Evolutionary conservation across 495 filamentous ascomycete genomes (phyloP).

Genomic region (Thermothielavioides terrestris): DNA sequence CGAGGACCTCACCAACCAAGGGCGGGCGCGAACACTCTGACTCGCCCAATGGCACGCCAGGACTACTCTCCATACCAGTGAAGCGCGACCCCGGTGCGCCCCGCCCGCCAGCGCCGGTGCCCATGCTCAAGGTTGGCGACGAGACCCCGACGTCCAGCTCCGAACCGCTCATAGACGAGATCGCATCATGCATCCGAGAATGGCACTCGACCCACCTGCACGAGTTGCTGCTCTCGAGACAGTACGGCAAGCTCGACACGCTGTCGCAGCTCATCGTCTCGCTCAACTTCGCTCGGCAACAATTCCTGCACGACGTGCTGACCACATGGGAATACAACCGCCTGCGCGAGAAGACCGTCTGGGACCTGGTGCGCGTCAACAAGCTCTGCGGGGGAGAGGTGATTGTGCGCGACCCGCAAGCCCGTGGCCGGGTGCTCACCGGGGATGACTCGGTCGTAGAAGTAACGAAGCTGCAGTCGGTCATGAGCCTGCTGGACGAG

Average conservation of each 20-base stretch:
- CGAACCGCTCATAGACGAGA: conserved; percentile 94
- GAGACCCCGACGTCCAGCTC: conserved; percentile 81
- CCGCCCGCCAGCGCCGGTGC: conserved; percentile 84
- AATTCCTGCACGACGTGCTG: conserved; percentile 87
- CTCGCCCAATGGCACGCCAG: conserved; percentile 25
- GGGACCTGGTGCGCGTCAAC: conserved; percentile 89
- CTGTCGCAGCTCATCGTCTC: conserved; percentile 69
- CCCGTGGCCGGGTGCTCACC: conserved; percentile 77
- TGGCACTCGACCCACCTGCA: conserved; percentile 98
- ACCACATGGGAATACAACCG: conserved; percentile 69
- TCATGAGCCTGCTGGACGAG: conserved; percentile 88
- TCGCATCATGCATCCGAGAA: conserved; percentile 89
- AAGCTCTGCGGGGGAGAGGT: conserved; percentile 86
- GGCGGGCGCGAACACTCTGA: conserved; percentile 16
- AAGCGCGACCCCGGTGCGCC: conserved; percentile 52
- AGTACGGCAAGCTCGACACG: conserved; percentile 73
- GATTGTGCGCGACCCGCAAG: conserved; percentile 80
- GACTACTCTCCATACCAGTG: conserved; percentile 28
- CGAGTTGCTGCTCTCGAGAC: conserved; percentile 73
- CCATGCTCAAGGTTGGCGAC: conserved; percentile 94
- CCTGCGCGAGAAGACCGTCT: conserved; percentile 79
- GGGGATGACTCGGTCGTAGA: conserved; percentile 90
- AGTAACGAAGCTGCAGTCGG: conserved; percentile 80
- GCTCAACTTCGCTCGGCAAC: conserved; percentile 73
- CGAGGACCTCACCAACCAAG: conserved; percentile 3